These are phyloP conservation scores for Saccharomycopsis sp. DNA, from an alignment of 805 yeast genomes.

Conservation along the genomic window DNA sequence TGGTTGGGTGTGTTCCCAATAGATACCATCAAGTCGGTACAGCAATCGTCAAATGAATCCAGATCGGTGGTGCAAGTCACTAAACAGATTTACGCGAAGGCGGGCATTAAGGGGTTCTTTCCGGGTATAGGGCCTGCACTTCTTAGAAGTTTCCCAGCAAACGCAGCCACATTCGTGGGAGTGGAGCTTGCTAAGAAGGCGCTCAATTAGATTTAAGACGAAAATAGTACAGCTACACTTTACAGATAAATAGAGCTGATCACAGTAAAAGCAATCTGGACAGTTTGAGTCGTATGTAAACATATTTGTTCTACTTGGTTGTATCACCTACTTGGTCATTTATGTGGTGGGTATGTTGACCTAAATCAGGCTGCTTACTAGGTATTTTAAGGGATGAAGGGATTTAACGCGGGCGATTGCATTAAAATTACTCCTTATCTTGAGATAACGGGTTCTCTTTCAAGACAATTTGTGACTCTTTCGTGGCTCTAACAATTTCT, in stretches of 20 bases:
- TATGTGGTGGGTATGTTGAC: no score
- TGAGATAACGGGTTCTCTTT: no score
- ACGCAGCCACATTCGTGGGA: slow-evolving; percentile 97
- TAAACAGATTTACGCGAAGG: slow-evolving; percentile 57
- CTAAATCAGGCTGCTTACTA: no score
- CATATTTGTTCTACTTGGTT: not conserved
- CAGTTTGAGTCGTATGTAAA: no score
- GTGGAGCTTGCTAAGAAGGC: slow-evolving; percentile 63
- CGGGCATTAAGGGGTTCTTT: slow-evolving; percentile 88
- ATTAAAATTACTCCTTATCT: no score
- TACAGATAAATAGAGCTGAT: no score
- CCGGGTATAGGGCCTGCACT: slow-evolving; percentile 97
- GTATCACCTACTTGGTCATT: no score
- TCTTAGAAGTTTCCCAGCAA: slow-evolving; percentile 93
- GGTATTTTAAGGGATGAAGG: no score
- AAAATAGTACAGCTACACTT: not conserved
- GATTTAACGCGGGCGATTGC: no score
- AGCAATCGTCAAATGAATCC: slow-evolving; percentile 55
- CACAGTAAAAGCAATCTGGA: no score
- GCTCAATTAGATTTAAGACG: slow-evolving; percentile 4
- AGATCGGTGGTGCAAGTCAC: slow-evolving; percentile 61
- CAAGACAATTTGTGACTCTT: no score
- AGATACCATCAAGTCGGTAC: slow-evolving; percentile 85
- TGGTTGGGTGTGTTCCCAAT: slow-evolving; percentile 95
- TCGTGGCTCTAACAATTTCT: no score